These are phyloP conservation scores for Amanita polypyramis DNA, from an alignment of 768 basidiomycete species.

Conservation along the genomic window DNA sequence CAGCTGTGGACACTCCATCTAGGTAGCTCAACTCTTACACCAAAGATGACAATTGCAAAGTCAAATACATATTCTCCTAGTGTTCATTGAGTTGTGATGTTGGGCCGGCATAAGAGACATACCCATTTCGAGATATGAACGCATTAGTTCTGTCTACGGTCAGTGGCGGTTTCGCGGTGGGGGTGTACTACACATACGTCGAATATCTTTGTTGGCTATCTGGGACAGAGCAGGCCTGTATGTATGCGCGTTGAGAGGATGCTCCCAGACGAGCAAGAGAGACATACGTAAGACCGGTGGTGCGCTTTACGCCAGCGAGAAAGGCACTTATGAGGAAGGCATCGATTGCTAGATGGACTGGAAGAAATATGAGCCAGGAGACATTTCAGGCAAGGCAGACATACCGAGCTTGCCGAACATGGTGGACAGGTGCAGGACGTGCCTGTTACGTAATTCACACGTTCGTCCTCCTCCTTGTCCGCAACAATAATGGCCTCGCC, in stretches of 20 bases:
- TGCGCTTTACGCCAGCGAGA: conserved; percentile 75
- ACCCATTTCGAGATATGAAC: conserved; percentile 77
- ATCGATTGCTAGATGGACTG: conserved; percentile 65
- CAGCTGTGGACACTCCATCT: neutral
- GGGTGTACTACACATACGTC: conserved; percentile 43
- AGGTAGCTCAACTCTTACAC: conserved; percentile 37
- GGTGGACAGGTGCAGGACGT: conserved; percentile 8
- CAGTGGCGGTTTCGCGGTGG: neutral
- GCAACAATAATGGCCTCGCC: conserved; percentile 26
- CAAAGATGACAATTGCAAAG: conserved; percentile 75
- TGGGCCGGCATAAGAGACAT: conserved; percentile 13
- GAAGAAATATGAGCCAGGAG: conserved; percentile 8
- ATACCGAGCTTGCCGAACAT: conserved; percentile 57
- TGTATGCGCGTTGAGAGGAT: neutral
- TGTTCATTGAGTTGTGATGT: neutral
- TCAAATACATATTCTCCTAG: conserved; percentile 81
- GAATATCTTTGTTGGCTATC: conserved; percentile 83
- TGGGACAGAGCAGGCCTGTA: conserved; percentile 62
- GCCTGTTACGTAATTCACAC: neutral
- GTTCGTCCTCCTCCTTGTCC: too few relatives aligned
- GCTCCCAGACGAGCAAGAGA: neutral
- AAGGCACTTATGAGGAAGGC: conserved; percentile 72
- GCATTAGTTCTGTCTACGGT: conserved; percentile 44
- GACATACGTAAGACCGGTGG: conserved; percentile 78
- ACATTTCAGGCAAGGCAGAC: conserved; percentile 7